These are phyloP conservation scores for Silene noctiflora DNA, from an alignment of 179 eudicot genomes.

Conservation along the genomic window DNA sequence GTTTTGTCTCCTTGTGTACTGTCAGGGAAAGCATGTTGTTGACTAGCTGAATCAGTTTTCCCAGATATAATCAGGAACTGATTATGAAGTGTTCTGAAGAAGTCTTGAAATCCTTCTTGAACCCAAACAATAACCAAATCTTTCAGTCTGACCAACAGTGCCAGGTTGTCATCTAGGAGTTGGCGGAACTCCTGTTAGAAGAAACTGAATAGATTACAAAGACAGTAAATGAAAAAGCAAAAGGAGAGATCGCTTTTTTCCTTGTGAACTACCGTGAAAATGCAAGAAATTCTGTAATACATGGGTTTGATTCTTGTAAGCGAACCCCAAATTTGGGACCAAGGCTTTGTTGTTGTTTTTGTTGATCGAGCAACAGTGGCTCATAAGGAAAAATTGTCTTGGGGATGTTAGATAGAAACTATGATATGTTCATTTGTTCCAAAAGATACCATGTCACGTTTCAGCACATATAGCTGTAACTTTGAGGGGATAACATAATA, in stretches of 20 bases:
- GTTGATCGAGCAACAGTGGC: conserved; percentile 2
- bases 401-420: background rate
- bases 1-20: conserved; percentile 59
- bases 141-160: conserved; percentile 61
- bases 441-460: conserved; percentile 12
- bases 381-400: background rate
- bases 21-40: conserved; percentile 44
- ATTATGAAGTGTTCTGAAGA: conserved; percentile 67
- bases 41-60: conserved; percentile 39
- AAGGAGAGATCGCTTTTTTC: background rate
- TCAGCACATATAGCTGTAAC: conserved; percentile 6
- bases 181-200: conserved; percentile 59
- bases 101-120: conserved; percentile 89
- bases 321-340: no score
- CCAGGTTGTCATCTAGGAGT: conserved; percentile 73
- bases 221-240: conserved; percentile 4
- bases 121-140: conserved; percentile 76
- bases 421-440: background rate
- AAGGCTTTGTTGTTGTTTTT: background rate
- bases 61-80: conserved; percentile 76
- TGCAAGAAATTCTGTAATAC: background rate
- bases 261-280: background rate
- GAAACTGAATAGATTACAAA: conserved; percentile 8
- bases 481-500: conserved; percentile 30
- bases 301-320: conserved; percentile 6